Evolutionary conservation across 148 eudicot species (phyloP), one percentile per base, ranked within the genome.

Genomic region (Chenopodium quinoa): DNA sequence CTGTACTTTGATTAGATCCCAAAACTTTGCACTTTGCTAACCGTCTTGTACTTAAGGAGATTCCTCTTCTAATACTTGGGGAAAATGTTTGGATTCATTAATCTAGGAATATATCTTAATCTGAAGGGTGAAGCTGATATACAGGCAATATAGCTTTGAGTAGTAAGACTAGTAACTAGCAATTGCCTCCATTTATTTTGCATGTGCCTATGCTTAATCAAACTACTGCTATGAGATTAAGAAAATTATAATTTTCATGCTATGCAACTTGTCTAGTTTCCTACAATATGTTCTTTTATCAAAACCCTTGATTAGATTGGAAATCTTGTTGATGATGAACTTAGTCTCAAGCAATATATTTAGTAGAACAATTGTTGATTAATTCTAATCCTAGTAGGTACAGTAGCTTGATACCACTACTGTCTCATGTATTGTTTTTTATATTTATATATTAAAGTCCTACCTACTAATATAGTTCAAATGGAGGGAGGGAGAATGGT

Each of bases 381-480:
- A 7, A 7, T 40, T 50, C 54, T 50, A 56, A 56, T 56, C 3
- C 17, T 56, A 0, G 62, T 56, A 56, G 62, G 5, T 12, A 12
- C 4, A 67, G 16, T 54, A 66, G 16, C 31, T 22, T 63, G 70
- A 37, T 63, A 22, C 37, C 25, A 47, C 72, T 29, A 29, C 48
- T 78, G 40, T 16, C 9, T 78, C 11, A 72, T 72, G 71, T 27
- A 7, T 48, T 78, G 74, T 50, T 68, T 34, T 48, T 68, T 78
- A 40, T 40, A 6, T 40, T 40, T 40, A 4, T 40, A 37, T 60
- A 27, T 47, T n/a, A 19, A 47, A 46, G 46, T 66, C n/a, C 52
- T 47, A 67, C 17, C 3, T 12, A 66, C n/a, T 37, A 73, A 4
- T 67, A 48, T 65, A 19, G 29, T 11, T 27, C 60, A 65, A 44